phyloP scores from a whole-genome alignment of 2,329 filamentous ascomycete species.

The Penicillium brevicompactum region DNA sequence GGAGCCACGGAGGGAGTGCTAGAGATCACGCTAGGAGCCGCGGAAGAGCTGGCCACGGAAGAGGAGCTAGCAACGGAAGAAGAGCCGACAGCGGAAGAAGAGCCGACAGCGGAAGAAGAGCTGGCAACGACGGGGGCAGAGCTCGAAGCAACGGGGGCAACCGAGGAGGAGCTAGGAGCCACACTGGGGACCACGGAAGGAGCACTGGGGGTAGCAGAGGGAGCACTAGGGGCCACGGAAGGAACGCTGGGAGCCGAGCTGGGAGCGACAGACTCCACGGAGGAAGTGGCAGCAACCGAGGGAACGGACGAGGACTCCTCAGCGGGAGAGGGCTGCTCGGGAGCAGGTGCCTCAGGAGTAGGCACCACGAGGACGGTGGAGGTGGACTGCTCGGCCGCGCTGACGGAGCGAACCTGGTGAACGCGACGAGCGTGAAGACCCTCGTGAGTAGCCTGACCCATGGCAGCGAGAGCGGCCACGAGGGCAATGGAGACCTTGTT shows the following conservation, averaged over 20 bases:
- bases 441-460: conserved; percentile 36
- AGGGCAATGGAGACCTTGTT: conserved; percentile 39
- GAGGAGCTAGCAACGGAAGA: not conserved
- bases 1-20: not conserved
- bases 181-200: not conserved
- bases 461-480: conserved; percentile 38
- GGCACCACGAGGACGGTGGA: conserved; percentile 26
- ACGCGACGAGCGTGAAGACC: conserved; percentile 29
- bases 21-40: not conserved
- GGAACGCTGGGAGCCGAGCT: conserved; percentile 8
- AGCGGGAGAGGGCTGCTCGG: not conserved
- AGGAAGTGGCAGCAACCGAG: conserved; percentile 3
- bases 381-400: conserved; percentile 13
- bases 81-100: not conserved
- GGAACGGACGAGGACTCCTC: conserved; percentile 6
- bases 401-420: conserved; percentile 20
- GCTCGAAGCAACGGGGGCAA: not conserved
- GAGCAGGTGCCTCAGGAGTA: conserved; percentile 12
- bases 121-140: not conserved
- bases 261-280: not conserved
- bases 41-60: not conserved
- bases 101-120: not conserved
- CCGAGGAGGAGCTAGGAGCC: not conserved
- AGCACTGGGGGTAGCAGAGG: conserved; percentile 9
- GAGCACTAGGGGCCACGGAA: conserved; percentile 4